phyloP scores from a whole-genome alignment of 768 basidiomycete species.

The Mycena epipterygia region DNA sequence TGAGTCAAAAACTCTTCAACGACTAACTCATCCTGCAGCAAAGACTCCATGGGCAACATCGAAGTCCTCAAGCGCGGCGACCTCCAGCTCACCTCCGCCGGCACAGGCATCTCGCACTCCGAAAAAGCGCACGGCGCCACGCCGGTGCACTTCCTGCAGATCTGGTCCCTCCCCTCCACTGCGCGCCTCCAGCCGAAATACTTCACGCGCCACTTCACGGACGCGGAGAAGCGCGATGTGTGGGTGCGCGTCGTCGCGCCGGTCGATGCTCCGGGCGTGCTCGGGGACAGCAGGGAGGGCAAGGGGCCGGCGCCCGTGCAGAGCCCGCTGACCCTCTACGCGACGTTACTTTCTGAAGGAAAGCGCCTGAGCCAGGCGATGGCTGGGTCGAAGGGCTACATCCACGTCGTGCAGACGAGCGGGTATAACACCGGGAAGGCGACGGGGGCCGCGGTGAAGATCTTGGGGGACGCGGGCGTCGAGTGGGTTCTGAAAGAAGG shows the following conservation, averaged over 20 bases:
- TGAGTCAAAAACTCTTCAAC: too few species aligned
- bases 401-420: constrained; percentile 88
- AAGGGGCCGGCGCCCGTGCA: constrained; percentile 73
- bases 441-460: constrained; percentile 67
- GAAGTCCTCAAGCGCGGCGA: constrained; percentile 92
- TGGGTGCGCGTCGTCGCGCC: constrained; percentile 86
- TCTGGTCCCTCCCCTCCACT: constrained; percentile 16
- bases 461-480: constrained; percentile 54
- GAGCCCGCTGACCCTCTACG: constrained; percentile 76
- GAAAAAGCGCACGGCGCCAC: constrained; percentile 52
- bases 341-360: constrained; percentile 74
- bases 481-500: background rate
- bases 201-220: background rate
- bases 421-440: constrained; percentile 78
- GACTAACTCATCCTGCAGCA: constrained; percentile 57
- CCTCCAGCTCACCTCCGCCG: constrained; percentile 91
- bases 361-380: constrained; percentile 67
- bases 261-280: constrained; percentile 67
- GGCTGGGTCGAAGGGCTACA: constrained; percentile 73
- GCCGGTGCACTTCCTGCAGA: constrained; percentile 33
- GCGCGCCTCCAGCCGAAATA: constrained; percentile 22
- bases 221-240: constrained; percentile 49
- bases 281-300: constrained; percentile 54
- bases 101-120: constrained; percentile 91
- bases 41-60: constrained; percentile 92